phyloP scores from a whole-genome alignment of 2,329 filamentous ascomycete genomes.

The Venturia carpophila region DNA sequence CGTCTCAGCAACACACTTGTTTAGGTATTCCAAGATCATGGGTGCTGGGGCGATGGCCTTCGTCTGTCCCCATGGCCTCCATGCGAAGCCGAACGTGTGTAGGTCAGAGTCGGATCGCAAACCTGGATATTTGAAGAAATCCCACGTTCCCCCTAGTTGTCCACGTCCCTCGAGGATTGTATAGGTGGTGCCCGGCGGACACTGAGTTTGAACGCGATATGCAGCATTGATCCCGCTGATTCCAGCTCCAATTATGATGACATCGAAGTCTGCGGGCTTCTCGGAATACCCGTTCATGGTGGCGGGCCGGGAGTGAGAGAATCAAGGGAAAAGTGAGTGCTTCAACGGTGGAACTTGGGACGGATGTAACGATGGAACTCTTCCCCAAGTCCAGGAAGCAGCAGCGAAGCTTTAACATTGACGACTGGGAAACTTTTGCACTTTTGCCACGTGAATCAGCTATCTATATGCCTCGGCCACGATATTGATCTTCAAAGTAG shows the following conservation, averaged over 20 bases:
- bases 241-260: slow-evolving; percentile 62
- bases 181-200: slow-evolving; percentile 49
- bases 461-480: slow-evolving; percentile 5
- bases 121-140: slow-evolving; percentile 68
- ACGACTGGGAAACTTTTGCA: background rate
- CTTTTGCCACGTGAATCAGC: slow-evolving; percentile 7
- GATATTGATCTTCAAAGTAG: background rate
- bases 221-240: slow-evolving; percentile 68
- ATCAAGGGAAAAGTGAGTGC: background rate
- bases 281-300: slow-evolving; percentile 21
- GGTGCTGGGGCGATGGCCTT: slow-evolving; percentile 38
- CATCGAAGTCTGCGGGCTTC: slow-evolving; percentile 30
- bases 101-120: slow-evolving; percentile 48
- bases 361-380: background rate
- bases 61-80: slow-evolving; percentile 57
- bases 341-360: too few species aligned
- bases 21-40: slow-evolving; percentile 38
- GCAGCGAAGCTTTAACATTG: background rate
- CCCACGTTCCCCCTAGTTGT: slow-evolving; percentile 68
- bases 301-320: background rate
- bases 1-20: slow-evolving; percentile 35
- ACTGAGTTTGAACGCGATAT: slow-evolving; percentile 56
- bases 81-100: slow-evolving; percentile 53
- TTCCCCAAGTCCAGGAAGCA: background rate
- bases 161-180: slow-evolving; percentile 60